phyloP scores from a whole-genome alignment of 306 rosid species.

The Vigna trinervia region DNA sequence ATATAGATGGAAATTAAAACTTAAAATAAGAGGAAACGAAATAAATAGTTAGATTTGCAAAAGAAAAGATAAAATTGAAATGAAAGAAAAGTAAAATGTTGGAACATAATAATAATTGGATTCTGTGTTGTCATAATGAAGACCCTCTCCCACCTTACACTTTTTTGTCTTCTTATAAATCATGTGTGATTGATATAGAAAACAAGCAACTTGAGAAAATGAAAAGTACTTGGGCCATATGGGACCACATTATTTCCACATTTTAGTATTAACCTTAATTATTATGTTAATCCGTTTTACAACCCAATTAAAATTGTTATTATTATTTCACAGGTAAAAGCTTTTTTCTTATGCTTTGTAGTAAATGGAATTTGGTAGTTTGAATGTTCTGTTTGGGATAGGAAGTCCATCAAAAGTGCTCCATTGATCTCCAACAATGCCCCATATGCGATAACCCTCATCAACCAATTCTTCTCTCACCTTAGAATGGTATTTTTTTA shows the following conservation, averaged over 20 bases:
- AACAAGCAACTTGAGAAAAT: background rate
- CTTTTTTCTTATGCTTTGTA: conserved; percentile 15
- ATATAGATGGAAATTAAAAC: background rate
- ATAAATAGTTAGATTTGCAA: too few relatives aligned
- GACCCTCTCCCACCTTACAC: background rate
- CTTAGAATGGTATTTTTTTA: conserved; percentile 50
- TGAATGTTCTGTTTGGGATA: conserved; percentile 60
- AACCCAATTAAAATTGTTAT: background rate
- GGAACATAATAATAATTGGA: background rate
- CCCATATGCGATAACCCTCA: conserved; percentile 73
- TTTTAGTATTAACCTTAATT: background rate
- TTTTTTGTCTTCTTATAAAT: background rate
- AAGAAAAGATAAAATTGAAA: background rate
- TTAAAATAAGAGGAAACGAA: background rate
- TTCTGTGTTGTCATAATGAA: background rate
- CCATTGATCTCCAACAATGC: conserved; percentile 72
- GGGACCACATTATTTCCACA: background rate
- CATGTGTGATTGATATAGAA: background rate
- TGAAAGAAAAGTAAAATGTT: background rate
- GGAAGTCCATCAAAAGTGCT: conserved; percentile 75
- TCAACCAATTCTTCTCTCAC: conserved; percentile 54
- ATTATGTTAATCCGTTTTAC: background rate
- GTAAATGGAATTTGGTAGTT: conserved; percentile 71
- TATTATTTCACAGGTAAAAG: conserved; percentile 1
- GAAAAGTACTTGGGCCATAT: background rate